Evolutionary conservation across 2,329 filamentous ascomycete genomes (phyloP).

Genomic region (Aspergillus awamori): DNA sequence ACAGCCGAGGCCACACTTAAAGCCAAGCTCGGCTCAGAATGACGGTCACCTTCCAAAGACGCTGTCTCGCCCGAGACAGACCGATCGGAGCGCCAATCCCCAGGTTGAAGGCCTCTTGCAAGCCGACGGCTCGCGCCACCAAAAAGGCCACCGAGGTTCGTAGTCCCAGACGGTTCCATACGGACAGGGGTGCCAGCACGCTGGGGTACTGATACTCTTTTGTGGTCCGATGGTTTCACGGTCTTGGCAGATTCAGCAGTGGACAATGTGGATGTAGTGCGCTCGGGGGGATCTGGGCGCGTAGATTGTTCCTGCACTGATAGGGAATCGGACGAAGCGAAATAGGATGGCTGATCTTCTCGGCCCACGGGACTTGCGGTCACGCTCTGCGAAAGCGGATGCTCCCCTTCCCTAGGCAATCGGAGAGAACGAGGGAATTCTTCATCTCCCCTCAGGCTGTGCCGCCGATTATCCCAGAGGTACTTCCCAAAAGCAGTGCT

Average conservation of each 20-base stretch:
- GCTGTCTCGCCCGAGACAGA: conserved; percentile 39
- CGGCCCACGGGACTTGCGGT: conserved; percentile 65
- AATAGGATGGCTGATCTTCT: conserved; percentile 42
- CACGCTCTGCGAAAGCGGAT: conserved; percentile 75
- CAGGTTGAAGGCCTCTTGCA: conserved; percentile 37
- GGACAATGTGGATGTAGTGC: conserved; percentile 48
- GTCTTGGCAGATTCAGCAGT: conserved; percentile 52
- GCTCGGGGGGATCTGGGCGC: conserved; percentile 44
- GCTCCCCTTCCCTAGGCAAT: conserved; percentile 60
- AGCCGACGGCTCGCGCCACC: conserved; percentile 44
- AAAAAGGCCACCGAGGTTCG: conserved; percentile 44
- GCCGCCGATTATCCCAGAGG: conserved; percentile 52
- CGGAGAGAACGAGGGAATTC: conserved; percentile 55
- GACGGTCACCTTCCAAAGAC: conserved; percentile 39
- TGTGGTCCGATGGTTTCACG: conserved; percentile 40
- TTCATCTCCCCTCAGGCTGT: conserved; percentile 61
- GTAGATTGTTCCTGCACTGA: conserved; percentile 28
- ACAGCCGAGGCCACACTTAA: conserved; percentile 49
- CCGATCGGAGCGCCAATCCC: conserved; percentile 42
- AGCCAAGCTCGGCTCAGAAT: conserved; percentile 48
- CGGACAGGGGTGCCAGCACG: conserved; percentile 32
- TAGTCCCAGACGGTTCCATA: conserved; percentile 35
- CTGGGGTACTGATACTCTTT: conserved; percentile 26
- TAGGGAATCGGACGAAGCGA: conserved; percentile 27
- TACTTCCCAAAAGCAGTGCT: conserved; percentile 60